These are phyloP conservation scores for Cladosporium sp. DNA, from an alignment of 2,329 filamentous ascomycete genomes.

Conservation along the genomic window DNA sequence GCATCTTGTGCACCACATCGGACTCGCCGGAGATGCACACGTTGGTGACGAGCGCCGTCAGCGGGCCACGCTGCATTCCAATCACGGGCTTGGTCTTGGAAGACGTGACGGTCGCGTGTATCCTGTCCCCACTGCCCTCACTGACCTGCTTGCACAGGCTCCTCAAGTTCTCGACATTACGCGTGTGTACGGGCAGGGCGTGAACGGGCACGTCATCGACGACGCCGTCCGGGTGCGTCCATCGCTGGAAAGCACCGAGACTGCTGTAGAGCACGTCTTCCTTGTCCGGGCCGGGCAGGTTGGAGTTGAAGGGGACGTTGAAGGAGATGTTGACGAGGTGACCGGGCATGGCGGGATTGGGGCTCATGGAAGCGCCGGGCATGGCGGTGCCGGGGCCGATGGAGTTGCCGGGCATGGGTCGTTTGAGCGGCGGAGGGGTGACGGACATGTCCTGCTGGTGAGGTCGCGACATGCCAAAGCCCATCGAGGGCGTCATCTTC, in stretches of 20 bases:
- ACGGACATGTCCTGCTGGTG: constrained; percentile 31
- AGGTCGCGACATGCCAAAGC: constrained; percentile 55
- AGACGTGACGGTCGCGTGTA: constrained; percentile 79
- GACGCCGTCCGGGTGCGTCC: constrained; percentile 87
- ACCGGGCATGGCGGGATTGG: constrained; percentile 64
- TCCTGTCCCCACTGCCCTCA: constrained; percentile 57
- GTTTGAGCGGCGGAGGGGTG: constrained; percentile 49
- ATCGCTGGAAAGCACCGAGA: constrained; percentile 78
- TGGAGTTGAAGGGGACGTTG: constrained; percentile 94
- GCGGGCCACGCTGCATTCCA: constrained; percentile 47
- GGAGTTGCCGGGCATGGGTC: constrained; percentile 40
- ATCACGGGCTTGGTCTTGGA: constrained; percentile 65
- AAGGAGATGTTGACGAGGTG: constrained; percentile 87
- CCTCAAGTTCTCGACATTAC: constrained; percentile 76
- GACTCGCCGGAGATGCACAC: constrained; percentile 86
- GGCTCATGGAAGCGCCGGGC: constrained; percentile 32
- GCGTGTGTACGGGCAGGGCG: constrained; percentile 85
- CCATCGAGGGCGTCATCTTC: constrained; percentile 58
- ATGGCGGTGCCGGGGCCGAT: constrained; percentile 12
- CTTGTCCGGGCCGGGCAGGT: constrained; percentile 84
- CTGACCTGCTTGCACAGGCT: constrained; percentile 79
- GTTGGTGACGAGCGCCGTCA: constrained; percentile 62
- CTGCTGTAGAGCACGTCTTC: constrained; percentile 95
- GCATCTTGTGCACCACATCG: constrained; percentile 83
- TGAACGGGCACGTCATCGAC: constrained; percentile 80